Evolutionary conservation across 306 rosid species (phyloP), one percentile per base, ranked within the genome.

Genomic region (Ceratonia siliqua): DNA sequence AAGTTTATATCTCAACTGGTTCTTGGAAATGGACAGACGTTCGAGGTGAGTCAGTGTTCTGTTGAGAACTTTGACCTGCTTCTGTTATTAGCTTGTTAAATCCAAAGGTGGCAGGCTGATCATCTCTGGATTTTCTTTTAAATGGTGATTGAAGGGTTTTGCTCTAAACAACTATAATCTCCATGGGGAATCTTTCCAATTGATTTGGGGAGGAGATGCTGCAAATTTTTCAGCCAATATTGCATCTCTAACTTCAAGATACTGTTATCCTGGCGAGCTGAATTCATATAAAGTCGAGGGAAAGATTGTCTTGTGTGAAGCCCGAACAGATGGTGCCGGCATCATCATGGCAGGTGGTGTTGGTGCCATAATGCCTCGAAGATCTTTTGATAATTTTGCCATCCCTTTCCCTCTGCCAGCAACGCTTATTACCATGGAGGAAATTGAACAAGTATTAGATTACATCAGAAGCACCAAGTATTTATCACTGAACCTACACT

Each of bases 201-300:
- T 82, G 68, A 61, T 73, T 3, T 66, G 85, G 79, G 79, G 63
- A 18, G 79, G 79, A 72, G 82, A 77, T 58, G 79, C 79, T 48
- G 11, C 72, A 65, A 77, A 82, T 33, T 25, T 17, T 28, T 75
- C 76, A 3, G 78, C 24, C 43, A 58, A 75, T 48, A 20, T 25
- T 7, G 4, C 4, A 38, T 22, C 83, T 0, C 8, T 18, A 12
- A 2, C 8, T 17, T 63, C 73, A 32, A 79, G 13, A 25, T 17
- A 11, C 2, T 78, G 78, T 39, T 8, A 18, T 8, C 20, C 7
- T 53, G n/a, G 28, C 1, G 41, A 5, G 6, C 38, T 78, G 57
- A 61, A 82, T 56, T 33, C 77, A 14, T 0, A 61, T 5, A 72
- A 52, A 11, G 33, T 74, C 5, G 43, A 20, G 41, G 81, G 71